Evolutionary conservation across 495 filamentous ascomycete genomes (phyloP), one percentile per base, ranked within the genome.

Genomic region (Trichocladium antarcticum): DNA sequence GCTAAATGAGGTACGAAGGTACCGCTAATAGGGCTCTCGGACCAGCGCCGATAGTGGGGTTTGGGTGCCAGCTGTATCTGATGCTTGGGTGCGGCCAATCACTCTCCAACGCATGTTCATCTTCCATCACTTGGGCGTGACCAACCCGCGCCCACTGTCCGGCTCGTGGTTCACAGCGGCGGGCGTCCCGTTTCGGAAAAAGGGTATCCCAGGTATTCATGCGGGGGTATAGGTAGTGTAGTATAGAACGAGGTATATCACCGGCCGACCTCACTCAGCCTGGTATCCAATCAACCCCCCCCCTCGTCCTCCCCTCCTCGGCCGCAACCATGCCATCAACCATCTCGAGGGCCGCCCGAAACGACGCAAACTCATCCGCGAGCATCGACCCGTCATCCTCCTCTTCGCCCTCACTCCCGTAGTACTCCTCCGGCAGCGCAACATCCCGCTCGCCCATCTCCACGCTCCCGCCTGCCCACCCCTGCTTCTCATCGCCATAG

Each of bases 241-340:
- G n/a, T n/a, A n/a, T n/a, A n/a, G n/a, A n/a, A n/a, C n/a, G n/a
- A n/a, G n/a, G n/a, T n/a, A n/a, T n/a, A n/a, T n/a, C n/a, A n/a
- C n/a, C n/a, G n/a, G n/a, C n/a, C 31, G 19, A 10, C 14, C 17
- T 16, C 20, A 29, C 9, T 20, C 9, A 32, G 16, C 3, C 19
- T n/a, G 9, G 17, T 22, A 14, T n/a, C 24, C 37, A 42, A 14
- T 1, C 7, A 12, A 11, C 10, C 12, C 17, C 29, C 40, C 20
- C 16, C 20, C 28, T 17, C 11, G 60, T 57, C 16, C 66, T 66
- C 45, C 41, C 17, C 16, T 68, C 68, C 42, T 69, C 69, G 9
- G 69, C 69, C 19, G 65, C 64, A 22, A 75, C 62, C 20, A 79
- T 62, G 40, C 64, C 61, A 12, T 61, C 68, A 5, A 78, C 71